Evolutionary conservation across 2,329 filamentous ascomycete species (phyloP), one percentile per base, ranked within the genome.

Genomic region (Xylaria sp.): DNA sequence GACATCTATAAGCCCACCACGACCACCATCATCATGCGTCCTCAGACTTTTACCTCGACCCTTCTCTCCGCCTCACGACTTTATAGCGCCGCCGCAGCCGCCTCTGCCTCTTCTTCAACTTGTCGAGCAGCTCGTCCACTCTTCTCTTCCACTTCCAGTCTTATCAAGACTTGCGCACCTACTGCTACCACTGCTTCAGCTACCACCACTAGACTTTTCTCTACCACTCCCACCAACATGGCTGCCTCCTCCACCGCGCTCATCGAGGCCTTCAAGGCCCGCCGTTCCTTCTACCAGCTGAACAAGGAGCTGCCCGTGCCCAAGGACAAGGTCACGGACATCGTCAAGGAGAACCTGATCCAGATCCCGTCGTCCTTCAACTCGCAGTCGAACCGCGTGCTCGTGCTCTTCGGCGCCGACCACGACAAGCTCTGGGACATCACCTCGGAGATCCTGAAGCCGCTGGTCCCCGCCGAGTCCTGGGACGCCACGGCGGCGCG

Each of bases 391-490:
- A 91, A 92, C 74, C 91, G 94, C 69, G 83, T 92, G 68, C 87
- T 97, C 57, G 87, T 97, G 61, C 88, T 98, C 64, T 86, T 96
- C 77, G 91, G 92, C 77, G 88, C 87, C 71, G 92, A 97, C 81
- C 94, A 98, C 84, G 90, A 94, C 76, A 91, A 92, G 84, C 89
- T 97, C 75, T 98, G 94, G 95, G 90, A 93, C 79, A 85, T 94
- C 69, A 86, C 89, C 65, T 81, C 84, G 70, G 88, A 90, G 34
- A 82, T 87, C 63, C 85, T 95, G 68, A 89, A 91, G 83, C 84
- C 84, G 25, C 87, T 94, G 68, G 90, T 96, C 28, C 89, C 92
- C 37, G 85, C 81, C 3, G 90, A 91, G 23, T 46, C 18, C 71
- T 94, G 88, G 84, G 82, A 88, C 78, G 63, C 79, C 73, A 92